These are phyloP conservation scores for Beta vulgaris DNA, from an alignment of 148 eudicot genomes.

Conservation along the genomic window DNA sequence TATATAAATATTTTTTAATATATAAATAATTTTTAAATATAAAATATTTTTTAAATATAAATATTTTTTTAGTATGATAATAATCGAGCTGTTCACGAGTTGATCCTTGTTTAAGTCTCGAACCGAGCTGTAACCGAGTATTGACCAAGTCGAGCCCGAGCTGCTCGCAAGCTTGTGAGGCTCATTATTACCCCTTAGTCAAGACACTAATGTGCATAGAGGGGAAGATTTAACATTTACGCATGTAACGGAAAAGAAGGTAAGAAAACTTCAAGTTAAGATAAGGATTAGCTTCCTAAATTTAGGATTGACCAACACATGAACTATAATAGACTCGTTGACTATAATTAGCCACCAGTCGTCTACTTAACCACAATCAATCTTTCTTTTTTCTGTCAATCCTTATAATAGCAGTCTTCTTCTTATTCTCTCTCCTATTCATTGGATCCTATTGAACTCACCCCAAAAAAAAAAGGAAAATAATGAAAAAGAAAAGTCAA, in stretches of 20 bases:
- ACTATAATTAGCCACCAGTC: background rate
- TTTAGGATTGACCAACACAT: constrained; percentile 8
- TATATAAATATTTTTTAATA: too few relatives aligned
- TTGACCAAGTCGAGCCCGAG: too few relatives aligned
- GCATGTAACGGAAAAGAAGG: background rate
- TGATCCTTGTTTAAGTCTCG: too few relatives aligned
- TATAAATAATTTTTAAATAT: too few relatives aligned
- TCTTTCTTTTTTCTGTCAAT: background rate
- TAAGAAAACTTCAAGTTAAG: background rate
- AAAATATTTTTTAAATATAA: too few relatives aligned
- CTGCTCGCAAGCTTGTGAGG: too few relatives aligned
- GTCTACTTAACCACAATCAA: background rate
- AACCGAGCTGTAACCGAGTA: too few relatives aligned
- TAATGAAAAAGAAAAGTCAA: background rate
- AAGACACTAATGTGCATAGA: background rate
- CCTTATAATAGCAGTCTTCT: background rate
- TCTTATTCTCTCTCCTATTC: background rate
- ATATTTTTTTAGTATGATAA: too few relatives aligned
- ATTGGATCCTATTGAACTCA: background rate
- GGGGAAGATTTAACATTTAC: background rate
- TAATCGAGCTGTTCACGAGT: too few relatives aligned
- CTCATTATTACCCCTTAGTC: too few relatives aligned
- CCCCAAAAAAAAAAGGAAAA: background rate
- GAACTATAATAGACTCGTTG: background rate
- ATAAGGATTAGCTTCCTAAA: constrained; percentile 8